Conservation (phyloP, 257 asterid species). For the Jacaranda copaia region DNA sequence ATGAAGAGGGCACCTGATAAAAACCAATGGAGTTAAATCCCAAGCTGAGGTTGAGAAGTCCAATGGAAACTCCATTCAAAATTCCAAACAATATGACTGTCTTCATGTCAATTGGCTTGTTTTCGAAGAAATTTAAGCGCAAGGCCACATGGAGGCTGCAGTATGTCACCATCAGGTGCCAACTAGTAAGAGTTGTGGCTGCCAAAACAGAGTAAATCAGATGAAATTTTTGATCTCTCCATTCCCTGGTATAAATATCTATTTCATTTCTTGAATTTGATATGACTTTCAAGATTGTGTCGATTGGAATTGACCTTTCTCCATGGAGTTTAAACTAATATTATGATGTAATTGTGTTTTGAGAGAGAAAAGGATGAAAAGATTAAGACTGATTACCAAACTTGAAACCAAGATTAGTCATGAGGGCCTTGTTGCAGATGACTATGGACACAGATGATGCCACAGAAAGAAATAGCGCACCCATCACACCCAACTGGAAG, state of each 20-base stretch:
- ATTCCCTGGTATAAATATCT: not conserved
- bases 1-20: slow-evolving; percentile 65
- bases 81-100: slow-evolving; percentile 73
- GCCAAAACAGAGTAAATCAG: not conserved
- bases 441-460: slow-evolving; percentile 94
- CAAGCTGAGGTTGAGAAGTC: slow-evolving; percentile 87
- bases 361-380: not conserved
- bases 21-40: slow-evolving; percentile 94
- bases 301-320: not conserved
- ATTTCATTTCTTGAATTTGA: too few relatives aligned
- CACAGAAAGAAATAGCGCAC: slow-evolving; percentile 85
- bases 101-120: slow-evolving; percentile 74
- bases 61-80: slow-evolving; percentile 85
- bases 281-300: not conserved
- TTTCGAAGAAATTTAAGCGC: slow-evolving; percentile 77
- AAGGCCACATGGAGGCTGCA: slow-evolving; percentile 83
- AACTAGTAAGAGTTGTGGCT: slow-evolving; percentile 95
- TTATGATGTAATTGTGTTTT: not conserved
- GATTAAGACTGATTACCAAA: slow-evolving; percentile 56
- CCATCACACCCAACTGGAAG: slow-evolving; percentile 77
- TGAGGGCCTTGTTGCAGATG: slow-evolving; percentile 90
- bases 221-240: not conserved
- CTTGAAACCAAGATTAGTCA: slow-evolving; percentile 90
- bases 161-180: slow-evolving; percentile 96
- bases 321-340: not conserved